Conservation (phyloP, 2,329 filamentous ascomycete genomes). For the Fusarium buharicum region DNA sequence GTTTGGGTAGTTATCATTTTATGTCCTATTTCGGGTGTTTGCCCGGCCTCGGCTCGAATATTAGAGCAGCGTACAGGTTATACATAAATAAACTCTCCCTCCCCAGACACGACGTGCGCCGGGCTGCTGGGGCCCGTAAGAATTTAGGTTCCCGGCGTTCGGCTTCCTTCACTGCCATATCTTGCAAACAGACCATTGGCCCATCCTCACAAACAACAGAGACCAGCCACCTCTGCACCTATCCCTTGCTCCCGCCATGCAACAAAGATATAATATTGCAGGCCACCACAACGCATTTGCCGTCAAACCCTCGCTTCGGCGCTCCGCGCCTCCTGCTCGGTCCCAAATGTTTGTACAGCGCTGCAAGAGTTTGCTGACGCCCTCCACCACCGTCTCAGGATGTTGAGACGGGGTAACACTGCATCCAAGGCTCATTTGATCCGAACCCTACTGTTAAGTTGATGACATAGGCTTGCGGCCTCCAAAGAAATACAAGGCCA, state of each 20-base stretch:
- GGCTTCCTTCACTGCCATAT: constrained; percentile 4
- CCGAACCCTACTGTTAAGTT: constrained; percentile 3
- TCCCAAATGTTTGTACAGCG: constrained; percentile 17
- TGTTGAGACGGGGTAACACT: constrained; percentile 25
- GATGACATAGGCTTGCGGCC: constrained; percentile 11
- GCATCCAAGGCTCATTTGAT: constrained; percentile 24
- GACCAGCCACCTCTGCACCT: constrained; percentile 8
- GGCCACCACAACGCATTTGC: not conserved
- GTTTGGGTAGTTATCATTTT: constrained; percentile 23
- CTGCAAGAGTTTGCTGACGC: constrained; percentile 12
- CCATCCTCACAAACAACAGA: constrained; percentile 1
- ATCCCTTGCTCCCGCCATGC: constrained; percentile 4
- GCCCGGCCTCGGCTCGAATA: constrained; percentile 14
- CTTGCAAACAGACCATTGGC: not conserved
- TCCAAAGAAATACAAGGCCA: constrained; percentile 3
- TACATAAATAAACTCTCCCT: constrained; percentile 37
- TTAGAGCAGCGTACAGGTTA: constrained; percentile 24
- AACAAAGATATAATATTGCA: constrained; percentile 9
- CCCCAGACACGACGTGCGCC: constrained; percentile 17
- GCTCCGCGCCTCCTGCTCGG: constrained; percentile 10
- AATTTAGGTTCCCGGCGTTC: not conserved
- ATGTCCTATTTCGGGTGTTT: constrained; percentile 26
- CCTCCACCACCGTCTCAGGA: constrained; percentile 16
- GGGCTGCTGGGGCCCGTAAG: constrained; percentile 3
- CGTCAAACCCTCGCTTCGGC: constrained; percentile 3